Conservation (phyloP, 139 green algal genomes). For the Deuterostichococcus epilithicus region DNA sequence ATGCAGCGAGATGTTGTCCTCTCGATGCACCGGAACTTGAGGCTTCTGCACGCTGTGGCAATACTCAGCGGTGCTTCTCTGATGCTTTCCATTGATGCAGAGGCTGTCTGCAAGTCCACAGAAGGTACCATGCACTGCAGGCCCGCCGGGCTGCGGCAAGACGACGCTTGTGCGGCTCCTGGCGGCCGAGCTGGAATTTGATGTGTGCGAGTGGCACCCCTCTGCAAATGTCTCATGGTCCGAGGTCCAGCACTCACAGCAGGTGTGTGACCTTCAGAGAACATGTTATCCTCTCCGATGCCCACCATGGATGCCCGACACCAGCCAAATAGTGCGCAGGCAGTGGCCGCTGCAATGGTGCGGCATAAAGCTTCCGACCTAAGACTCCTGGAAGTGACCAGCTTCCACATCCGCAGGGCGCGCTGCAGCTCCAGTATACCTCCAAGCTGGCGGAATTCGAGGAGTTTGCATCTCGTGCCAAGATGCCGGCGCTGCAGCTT, state of each 20-base stretch:
- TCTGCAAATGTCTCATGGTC: conserved; percentile 15
- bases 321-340: too few relatives aligned
- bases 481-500: conserved; percentile 54
- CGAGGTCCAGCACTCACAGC: not conserved
- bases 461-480: conserved; percentile 56
- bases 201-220: conserved; percentile 65
- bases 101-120: too few relatives aligned
- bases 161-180: conserved; percentile 47
- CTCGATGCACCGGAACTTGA: not conserved
- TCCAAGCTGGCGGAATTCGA: conserved; percentile 80
- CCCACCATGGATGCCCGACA: too few relatives aligned
- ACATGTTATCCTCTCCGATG: too few relatives aligned
- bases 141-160: conserved; percentile 72
- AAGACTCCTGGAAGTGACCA: too few relatives aligned
- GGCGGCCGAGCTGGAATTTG: conserved; percentile 44
- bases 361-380: too few relatives aligned
- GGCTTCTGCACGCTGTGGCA: not conserved
- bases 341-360: too few relatives aligned
- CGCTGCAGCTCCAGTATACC: conserved; percentile 19
- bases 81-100: not conserved
- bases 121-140: too few relatives aligned
- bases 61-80: not conserved
- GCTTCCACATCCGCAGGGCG: too few relatives aligned
- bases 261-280: not conserved
- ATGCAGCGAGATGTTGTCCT: not conserved